phyloP scores from a whole-genome alignment of 2,329 filamentous ascomycete genomes.

The Xylariaceae sp. region DNA sequence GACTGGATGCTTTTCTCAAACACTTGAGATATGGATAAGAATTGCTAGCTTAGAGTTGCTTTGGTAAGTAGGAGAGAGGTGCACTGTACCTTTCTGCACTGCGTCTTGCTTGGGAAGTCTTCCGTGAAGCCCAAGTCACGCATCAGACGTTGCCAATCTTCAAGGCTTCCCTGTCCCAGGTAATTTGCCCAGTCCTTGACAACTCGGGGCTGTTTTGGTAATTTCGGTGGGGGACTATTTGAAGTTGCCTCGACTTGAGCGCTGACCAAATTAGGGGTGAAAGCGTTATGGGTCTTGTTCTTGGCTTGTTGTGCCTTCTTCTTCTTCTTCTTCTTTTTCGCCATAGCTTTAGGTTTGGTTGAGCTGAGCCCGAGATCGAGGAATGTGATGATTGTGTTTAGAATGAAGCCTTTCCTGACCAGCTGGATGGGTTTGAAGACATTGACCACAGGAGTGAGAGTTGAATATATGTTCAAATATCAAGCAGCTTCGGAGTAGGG shows the following conservation, averaged over 20 bases:
- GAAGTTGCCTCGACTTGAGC: too few species aligned
- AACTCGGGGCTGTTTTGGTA: neutral
- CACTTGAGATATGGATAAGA: too few species aligned
- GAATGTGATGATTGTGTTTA: neutral
- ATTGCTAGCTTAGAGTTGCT: too few species aligned
- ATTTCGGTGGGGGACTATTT: too few species aligned
- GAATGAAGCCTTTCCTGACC: too few species aligned
- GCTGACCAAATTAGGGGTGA: too few species aligned
- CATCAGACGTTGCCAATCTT: conserved; percentile 44
- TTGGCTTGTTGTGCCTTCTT: neutral
- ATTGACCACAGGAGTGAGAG: too few species aligned
- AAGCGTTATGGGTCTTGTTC: too few species aligned
- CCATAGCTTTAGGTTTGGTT: neutral
- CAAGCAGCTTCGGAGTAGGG: too few species aligned
- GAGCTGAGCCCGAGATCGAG: neutral
- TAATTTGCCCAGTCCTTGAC: conserved; percentile 12
- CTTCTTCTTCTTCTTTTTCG: conserved; percentile 7
- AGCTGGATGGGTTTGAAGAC: too few species aligned
- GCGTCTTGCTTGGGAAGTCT: conserved; percentile 38
- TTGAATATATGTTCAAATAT: too few species aligned
- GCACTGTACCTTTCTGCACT: conserved; percentile 47
- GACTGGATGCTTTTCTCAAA: neutral
- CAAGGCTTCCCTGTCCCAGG: conserved; percentile 26
- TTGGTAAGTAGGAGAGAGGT: too few species aligned
- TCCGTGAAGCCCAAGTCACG: conserved; percentile 38